Base-by-base conservation (phyloP, 192 early-diverging fungal species). In the Lobosporangium transversale region DNA sequence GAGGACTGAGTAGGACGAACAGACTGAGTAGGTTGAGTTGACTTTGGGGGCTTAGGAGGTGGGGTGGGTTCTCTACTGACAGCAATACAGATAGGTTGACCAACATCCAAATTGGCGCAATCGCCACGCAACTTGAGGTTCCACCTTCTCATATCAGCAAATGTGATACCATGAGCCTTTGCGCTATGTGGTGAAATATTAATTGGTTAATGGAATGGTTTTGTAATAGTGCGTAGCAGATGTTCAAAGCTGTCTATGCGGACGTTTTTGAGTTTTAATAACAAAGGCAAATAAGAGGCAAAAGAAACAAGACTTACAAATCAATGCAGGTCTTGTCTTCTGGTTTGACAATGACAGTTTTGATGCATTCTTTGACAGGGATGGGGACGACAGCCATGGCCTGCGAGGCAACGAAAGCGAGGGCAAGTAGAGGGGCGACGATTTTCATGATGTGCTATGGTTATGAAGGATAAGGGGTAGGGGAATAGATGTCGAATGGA, bases 71-170 rank as follows among this genome's bases (percentile, higher is more conserved):
- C 36, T 14, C 14, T 53, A 24, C 40, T n/a, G 15, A 47, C 20
- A 3, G 59, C 33, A 40, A 75, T 62, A 31, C 70, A 75, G 20
- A 75, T 0, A 40, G 56, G 53, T 18, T 23, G 24, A n/a, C 51
- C 63, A 18, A 63, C 57, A 48, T 75, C 70, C 70, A 75, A 60
- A 62, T 75, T 75, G 18, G 27, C 52, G 57, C 70, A 75, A n/a
- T 75, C 44, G 29, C 32, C 0, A 44, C 70, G 35, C 48, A 75
- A 53, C 62, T 54, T 75, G 7, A 26, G 1, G 63, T 75, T 75
- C 70, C 70, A 75, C 12, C 0, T 15, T n/a, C 51, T 37, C 32
- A 75, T 17, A 15, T 75, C 30, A 8, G 26, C 32, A 52, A 75
- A 75, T 23, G 70, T 75, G 37, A 36, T 49, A 24, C 35, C 18